Evolutionary conservation across 2,329 filamentous ascomycete species (phyloP).

Genomic region (Gyromitra esculenta): DNA sequence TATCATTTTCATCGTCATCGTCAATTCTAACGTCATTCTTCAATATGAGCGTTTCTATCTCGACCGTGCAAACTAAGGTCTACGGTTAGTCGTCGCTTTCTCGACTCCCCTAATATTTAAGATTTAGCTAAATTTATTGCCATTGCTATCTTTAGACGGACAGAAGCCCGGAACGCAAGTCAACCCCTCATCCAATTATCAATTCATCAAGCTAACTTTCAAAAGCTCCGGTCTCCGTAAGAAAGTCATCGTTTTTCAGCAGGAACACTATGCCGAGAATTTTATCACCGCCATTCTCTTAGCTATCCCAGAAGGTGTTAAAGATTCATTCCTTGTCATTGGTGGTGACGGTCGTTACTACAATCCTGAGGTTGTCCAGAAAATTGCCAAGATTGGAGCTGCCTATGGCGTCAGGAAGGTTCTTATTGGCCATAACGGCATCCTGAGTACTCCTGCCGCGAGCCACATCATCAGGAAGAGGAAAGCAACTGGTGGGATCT

Average conservation of each 20-base stretch:
- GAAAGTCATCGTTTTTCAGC: conserved; percentile 97
- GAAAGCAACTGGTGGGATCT: conserved; percentile 94
- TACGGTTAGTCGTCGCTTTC: conserved; percentile 49
- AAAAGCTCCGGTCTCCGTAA: conserved; percentile 94
- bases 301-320: conserved; percentile 91
- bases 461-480: conserved; percentile 95
- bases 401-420: conserved; percentile 99
- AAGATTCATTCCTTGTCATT: conserved; percentile 92
- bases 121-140: conserved; percentile 15
- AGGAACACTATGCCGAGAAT: conserved; percentile 93
- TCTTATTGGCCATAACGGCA: conserved; percentile 92
- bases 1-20: not conserved
- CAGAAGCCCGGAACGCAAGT: conserved; percentile 99
- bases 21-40: conserved; percentile 17
- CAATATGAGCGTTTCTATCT: conserved; percentile 51
- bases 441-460: conserved; percentile 94
- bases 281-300: conserved; percentile 94
- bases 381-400: conserved; percentile 96
- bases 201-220: conserved; percentile 42
- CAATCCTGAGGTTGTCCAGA: conserved; percentile 94
- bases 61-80: conserved; percentile 51
- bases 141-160: conserved; percentile 66
- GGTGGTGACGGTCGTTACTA: conserved; percentile 96
- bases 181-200: not conserved
- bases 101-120: not conserved